Percentiles rank a stretch among this genome's conserved stretches.
These are phyloP conservation scores for Xylaria sp. DNA, from an alignment of 495 filamentous ascomycete species.

Conservation along the genomic window DNA sequence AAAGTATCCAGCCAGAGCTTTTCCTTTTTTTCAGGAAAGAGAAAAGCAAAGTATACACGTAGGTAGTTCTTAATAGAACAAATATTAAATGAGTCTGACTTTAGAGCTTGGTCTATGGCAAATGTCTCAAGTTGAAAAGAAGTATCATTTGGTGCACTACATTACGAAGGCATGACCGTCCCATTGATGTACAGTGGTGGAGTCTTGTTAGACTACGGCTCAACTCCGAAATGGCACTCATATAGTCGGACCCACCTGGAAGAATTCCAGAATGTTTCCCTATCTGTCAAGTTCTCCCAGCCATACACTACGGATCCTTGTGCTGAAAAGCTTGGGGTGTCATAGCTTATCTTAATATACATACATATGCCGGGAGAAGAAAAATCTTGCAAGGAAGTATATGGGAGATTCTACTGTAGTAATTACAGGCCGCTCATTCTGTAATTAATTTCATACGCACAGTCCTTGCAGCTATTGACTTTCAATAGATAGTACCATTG, in stretches of 20 bases:
- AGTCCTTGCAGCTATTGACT: neutral
- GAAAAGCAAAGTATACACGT: neutral
- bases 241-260: constrained; percentile 17
- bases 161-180: neutral
- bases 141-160: neutral
- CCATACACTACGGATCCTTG: neutral
- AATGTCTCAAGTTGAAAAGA: neutral
- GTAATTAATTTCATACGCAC: neutral
- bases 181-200: constrained; percentile 19
- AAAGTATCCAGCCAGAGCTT: neutral
- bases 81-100: neutral
- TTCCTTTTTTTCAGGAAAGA: neutral
- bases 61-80: neutral
- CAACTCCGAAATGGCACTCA: constrained; percentile 21
- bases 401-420: neutral
- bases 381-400: neutral
- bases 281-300: constrained; percentile 18
- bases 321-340: neutral
- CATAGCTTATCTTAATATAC: neutral
- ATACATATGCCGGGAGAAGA: neutral
- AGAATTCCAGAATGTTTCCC: constrained; percentile 28
- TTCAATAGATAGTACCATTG: neutral
- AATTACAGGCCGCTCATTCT: neutral
- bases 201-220: constrained; percentile 19
- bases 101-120: neutral